Base-by-base conservation (phyloP, 345 rosid genomes). In the Lumnitzera littorea region DNA sequence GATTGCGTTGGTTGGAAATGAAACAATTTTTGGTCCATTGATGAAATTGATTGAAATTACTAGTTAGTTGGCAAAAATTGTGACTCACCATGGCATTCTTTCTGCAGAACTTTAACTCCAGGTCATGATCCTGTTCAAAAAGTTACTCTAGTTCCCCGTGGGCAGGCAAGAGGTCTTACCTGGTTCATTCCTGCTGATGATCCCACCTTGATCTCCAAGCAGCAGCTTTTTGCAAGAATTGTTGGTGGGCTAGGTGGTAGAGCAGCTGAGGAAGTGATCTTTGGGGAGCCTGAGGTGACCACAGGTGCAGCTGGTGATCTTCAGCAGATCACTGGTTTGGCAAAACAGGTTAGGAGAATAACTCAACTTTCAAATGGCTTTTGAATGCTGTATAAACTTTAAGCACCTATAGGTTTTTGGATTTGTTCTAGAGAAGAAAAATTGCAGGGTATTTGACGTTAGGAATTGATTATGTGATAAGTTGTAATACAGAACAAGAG, bases 221-320 rank as follows among this genome's bases (percentile, higher is more conserved):
- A 94, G 72, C 99, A 88, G 64, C 95, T 94, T 56, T 94, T 84
- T 80, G 97, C 99, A 13, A 90, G 97, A 78, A 83, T 94, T 65
- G 96, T 94, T 69, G 97, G 99, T 60, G 99, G 99, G 53, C 83
- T 94, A 12, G 99, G 99, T 41, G 99, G 97, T 55, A 80, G 99
- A 75, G 99, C 97, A 24, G 96, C 99, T 1, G 99, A 94, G 74
- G 97, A 88, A 83, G 66, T 90, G 55, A 88, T 94, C 66, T 94
- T 94, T 54, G 99, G 96, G 59, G 99, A 83, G 67, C 82, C 97
- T 4, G 96, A 94, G 82, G 97, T 94, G 67, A 94, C 99, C 56
- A 94, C 97, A 3, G 99, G 99, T 8, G 99, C 97, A 15, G 96
- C 84, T 46, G 89, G 97, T 77, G 99, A 94, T 79, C 79, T 94